Percentiles rank a stretch among this genome's conserved stretches.
Evolutionary conservation across 2,329 filamentous ascomycete genomes (phyloP).

Genomic region (Trichophyton verrucosum): DNA sequence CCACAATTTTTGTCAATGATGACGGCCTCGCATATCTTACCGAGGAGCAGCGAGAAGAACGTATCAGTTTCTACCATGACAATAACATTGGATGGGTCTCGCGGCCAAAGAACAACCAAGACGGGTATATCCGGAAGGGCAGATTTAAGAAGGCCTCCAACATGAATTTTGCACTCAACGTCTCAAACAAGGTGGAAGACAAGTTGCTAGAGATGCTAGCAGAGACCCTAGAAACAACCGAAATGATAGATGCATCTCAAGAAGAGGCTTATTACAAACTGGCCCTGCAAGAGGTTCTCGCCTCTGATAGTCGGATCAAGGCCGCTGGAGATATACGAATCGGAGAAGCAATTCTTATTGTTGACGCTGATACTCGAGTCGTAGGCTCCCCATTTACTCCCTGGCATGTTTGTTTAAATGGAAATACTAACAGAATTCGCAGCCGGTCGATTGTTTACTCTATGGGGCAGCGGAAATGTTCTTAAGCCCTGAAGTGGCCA

Average conservation of each 20-base stretch:
- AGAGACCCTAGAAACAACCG: constrained; percentile 8
- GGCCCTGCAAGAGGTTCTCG: constrained; percentile 35
- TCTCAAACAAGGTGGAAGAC: constrained; percentile 51
- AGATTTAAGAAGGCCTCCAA: constrained; percentile 66
- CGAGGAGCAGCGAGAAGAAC: constrained; percentile 32
- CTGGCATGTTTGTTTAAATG: neutral
- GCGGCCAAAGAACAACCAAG: constrained; percentile 35
- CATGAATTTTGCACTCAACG: constrained; percentile 58
- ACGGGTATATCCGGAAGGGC: constrained; percentile 43
- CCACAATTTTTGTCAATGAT: constrained; percentile 30
- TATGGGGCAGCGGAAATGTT: constrained; percentile 63
- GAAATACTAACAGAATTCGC: neutral
- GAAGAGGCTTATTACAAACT: constrained; percentile 31
- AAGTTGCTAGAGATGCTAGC: constrained; percentile 31
- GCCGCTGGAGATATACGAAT: constrained; percentile 76
- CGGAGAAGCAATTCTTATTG: constrained; percentile 62
- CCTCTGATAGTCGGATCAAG: constrained; percentile 42
- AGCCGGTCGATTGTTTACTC: constrained; percentile 52
- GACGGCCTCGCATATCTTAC: constrained; percentile 29
- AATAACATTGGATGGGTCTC: constrained; percentile 41
- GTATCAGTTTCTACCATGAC: constrained; percentile 39
- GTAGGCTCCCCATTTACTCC: constrained; percentile 1
- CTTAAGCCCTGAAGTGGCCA: constrained; percentile 54
- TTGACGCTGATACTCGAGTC: constrained; percentile 58
- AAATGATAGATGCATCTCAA: constrained; percentile 27